These are phyloP conservation scores for Ichthyophthirius multifiliis DNA, from an alignment of 169 alveolate genomes.

Conservation along the genomic window DNA sequence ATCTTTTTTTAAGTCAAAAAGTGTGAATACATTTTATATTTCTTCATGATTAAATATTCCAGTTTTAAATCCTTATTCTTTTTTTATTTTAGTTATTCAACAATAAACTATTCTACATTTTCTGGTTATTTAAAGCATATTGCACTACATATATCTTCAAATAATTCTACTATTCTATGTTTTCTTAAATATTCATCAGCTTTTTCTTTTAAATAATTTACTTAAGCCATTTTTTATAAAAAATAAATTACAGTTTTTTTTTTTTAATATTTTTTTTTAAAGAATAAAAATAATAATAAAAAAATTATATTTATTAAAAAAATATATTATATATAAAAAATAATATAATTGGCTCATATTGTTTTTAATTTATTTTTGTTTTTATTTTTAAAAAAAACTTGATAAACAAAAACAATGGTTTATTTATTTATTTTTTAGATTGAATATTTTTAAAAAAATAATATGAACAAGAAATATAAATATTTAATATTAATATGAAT, in stretches of 20 bases:
- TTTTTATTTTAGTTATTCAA: constrained; percentile 40
- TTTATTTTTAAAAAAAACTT: too few species aligned
- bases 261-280: background rate
- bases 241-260: background rate
- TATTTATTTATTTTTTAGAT: too few species aligned
- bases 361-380: too few species aligned
- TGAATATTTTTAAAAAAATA: too few species aligned
- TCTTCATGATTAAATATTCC: constrained; percentile 55
- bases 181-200: constrained; percentile 52
- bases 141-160: constrained; percentile 56
- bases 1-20: constrained; percentile 56
- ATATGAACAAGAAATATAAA: too few species aligned
- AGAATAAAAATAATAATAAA: background rate
- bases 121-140: constrained; percentile 49
- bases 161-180: constrained; percentile 52
- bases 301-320: too few species aligned
- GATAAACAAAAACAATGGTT: too few species aligned
- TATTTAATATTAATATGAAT: too few species aligned
- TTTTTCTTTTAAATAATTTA: constrained; percentile 24
- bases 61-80: constrained; percentile 54
- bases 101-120: constrained; percentile 44
- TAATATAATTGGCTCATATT: too few species aligned
- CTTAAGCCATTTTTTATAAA: background rate
- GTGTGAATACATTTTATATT: constrained; percentile 52
- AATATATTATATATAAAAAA: too few species aligned